Percentiles rank a stretch among this genome's conserved stretches.
Conservation (phyloP, 441 rosid species). For the Gossypium schwendimanii region DNA sequence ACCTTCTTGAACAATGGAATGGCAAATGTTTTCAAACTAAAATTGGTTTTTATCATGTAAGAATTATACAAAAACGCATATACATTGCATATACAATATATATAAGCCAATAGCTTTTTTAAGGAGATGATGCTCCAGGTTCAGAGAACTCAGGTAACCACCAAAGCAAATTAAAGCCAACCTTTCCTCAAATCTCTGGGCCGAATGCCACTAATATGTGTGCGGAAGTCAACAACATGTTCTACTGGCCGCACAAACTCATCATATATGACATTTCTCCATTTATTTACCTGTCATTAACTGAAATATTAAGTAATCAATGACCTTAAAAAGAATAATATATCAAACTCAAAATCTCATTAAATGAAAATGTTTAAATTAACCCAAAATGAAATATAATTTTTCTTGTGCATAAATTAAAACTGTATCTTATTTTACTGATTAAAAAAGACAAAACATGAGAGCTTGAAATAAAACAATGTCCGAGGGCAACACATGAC, state of each 20-base stretch:
- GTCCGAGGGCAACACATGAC: background rate
- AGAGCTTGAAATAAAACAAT: background rate
- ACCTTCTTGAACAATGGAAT: background rate
- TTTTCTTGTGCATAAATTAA: background rate
- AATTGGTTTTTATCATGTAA: background rate
- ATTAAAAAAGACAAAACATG: background rate
- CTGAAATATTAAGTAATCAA: conserved; percentile 12
- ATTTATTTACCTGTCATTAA: conserved; percentile 68
- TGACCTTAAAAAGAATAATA: background rate
- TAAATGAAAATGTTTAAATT: background rate
- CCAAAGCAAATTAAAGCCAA: conserved; percentile 21
- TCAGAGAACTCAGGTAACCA: background rate
- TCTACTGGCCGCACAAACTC: conserved; percentile 90
- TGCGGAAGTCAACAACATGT: conserved; percentile 78
- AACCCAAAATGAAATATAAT: background rate
- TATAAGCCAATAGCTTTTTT: background rate
- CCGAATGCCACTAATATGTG: conserved; percentile 85
- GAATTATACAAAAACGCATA: background rate
- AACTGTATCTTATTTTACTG: background rate
- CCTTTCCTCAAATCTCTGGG: conserved; percentile 78
- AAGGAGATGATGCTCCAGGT: background rate
- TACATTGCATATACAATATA: background rate
- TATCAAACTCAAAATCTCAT: background rate
- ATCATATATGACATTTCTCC: conserved; percentile 84
- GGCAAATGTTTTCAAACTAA: background rate